Base-by-base conservation (phyloP, 306 rosid species). In the Sicyos edulis region DNA sequence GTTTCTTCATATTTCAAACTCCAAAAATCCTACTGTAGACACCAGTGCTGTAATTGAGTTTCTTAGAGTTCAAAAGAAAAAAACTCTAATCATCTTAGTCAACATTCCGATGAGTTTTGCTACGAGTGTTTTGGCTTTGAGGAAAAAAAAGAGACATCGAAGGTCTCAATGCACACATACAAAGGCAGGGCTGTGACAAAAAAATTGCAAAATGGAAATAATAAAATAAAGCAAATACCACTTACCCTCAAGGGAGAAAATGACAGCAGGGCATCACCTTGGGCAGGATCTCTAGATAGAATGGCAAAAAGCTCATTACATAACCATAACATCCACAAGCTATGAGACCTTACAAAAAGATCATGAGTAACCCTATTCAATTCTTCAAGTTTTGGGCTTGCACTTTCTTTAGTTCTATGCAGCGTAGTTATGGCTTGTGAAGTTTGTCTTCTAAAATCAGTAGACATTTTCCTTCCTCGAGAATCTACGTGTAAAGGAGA, bases 251-350 rank as follows among this genome's bases (percentile, higher is more conserved):
- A 83, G 56, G 97, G 89, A 57, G 84, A 80, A 78, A 89, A 83
- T 76, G 89, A 81, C 34, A 90, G 86, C 77, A 91, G 83, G 51
- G 95, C 85, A 74, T 93, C 91, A 50, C 91, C 97, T 45, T 79
- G 90, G 74, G 78, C 71, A 74, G 91, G 96, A 79, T 88, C 92
- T 56, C n/a, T 84, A 34, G 87, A 82, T 74, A 93, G 83, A 75
- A 78, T 82, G 51, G 75, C 79, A 32, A 89, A 86, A 69, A 91
- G 96, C 81, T 91, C 97, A 63, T 91, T 82, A 11, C 91, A 87
- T 68, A 91, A 74, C 97, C 97, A 91, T 60, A 80, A 79, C 82
- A 91, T 93, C 99, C 99, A 93, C 79, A 93, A 79, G 80, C 81
- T 78, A 75, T 91, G 85, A 34, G 99, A 91, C 85, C 88, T 88